These are phyloP conservation scores for Diutina mesorugosa DNA, from an alignment of 1,139 yeast species.

Conservation along the genomic window DNA sequence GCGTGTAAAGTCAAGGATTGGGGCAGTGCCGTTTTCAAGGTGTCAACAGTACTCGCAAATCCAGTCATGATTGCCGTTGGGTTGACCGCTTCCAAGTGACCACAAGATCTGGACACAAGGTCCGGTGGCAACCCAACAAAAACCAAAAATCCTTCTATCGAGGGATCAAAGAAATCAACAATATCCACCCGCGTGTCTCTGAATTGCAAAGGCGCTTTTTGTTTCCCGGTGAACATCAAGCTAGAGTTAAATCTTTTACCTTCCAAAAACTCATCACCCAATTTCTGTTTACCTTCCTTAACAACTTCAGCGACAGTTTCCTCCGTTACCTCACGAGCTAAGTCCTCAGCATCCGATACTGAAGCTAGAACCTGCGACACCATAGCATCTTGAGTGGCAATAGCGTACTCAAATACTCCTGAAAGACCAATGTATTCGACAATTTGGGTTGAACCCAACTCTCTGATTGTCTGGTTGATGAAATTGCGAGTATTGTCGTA, in stretches of 20 bases:
- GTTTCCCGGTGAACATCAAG: constrained; percentile 56
- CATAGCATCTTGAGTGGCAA: constrained; percentile 55
- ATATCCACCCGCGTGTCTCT: constrained; percentile 41
- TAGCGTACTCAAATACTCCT: constrained; percentile 60
- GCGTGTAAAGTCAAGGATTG: constrained; percentile 17
- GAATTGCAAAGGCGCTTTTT: constrained; percentile 30
- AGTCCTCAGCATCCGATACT: constrained; percentile 53
- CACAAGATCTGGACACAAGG: constrained; percentile 15
- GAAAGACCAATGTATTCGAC: constrained; percentile 50
- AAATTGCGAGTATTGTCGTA: constrained; percentile 48
- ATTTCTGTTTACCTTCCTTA: constrained; percentile 41
- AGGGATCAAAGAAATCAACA: constrained; percentile 68
- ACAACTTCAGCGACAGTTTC: constrained; percentile 51
- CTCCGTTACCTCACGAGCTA: constrained; percentile 50
- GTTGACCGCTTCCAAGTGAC: constrained; percentile 20
- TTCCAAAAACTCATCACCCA: constrained; percentile 47
- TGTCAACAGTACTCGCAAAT: constrained; percentile 19
- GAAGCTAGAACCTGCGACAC: constrained; percentile 49
- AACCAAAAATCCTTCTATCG: constrained; percentile 39
- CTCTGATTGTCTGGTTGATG: constrained; percentile 39
- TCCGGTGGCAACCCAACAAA: constrained; percentile 31
- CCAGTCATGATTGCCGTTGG: constrained; percentile 22
- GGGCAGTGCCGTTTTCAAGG: constrained; percentile 23
- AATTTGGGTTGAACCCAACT: constrained; percentile 45
- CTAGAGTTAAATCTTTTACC: constrained; percentile 64